phyloP scores from a whole-genome alignment of 192 early-diverging fungal genomes.

The Coemansia aciculifera region DNA sequence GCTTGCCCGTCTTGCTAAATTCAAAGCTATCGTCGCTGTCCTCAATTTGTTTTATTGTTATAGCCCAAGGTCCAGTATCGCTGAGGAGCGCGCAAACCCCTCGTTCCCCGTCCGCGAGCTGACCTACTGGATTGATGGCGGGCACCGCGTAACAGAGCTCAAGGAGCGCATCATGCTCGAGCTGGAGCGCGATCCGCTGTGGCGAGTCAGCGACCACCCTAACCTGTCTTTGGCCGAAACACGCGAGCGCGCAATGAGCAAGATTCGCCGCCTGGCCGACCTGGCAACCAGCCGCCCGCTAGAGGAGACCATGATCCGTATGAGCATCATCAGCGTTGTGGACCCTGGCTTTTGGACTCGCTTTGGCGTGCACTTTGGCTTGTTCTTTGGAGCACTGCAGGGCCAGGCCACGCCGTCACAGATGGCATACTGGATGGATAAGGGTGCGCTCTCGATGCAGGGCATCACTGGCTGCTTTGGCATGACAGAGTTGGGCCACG shows the following conservation, averaged over 20 bases:
- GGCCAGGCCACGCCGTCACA: conserved; percentile 82
- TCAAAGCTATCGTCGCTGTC: not conserved
- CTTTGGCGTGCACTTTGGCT: conserved; percentile 85
- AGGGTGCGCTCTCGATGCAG: conserved; percentile 79
- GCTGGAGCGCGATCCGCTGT: conserved; percentile 81
- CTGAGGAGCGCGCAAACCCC: conserved; percentile 72
- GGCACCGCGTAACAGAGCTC: conserved; percentile 60
- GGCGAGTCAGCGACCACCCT: conserved; percentile 77
- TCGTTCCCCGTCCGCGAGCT: conserved; percentile 76
- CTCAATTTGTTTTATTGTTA: not conserved
- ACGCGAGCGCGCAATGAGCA: conserved; percentile 83
- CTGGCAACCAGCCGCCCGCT: conserved; percentile 72
- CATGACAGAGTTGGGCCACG: conserved; percentile 92
- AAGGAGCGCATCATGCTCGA: conserved; percentile 83
- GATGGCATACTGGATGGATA: conserved; percentile 80
- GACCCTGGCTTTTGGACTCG: conserved; percentile 92
- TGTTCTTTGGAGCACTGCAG: conserved; percentile 85
- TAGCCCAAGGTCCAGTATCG: conserved; percentile 58
- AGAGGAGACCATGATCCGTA: conserved; percentile 68
- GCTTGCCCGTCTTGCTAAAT: not conserved
- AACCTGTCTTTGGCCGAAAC: conserved; percentile 75
- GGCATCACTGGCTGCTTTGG: conserved; percentile 88
- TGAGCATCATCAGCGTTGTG: conserved; percentile 78
- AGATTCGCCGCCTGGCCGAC: conserved; percentile 69
- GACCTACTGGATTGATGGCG: conserved; percentile 85